phyloP scores from a whole-genome alignment of 179 eudicot species.

The Amaranthus tricolor region DNA sequence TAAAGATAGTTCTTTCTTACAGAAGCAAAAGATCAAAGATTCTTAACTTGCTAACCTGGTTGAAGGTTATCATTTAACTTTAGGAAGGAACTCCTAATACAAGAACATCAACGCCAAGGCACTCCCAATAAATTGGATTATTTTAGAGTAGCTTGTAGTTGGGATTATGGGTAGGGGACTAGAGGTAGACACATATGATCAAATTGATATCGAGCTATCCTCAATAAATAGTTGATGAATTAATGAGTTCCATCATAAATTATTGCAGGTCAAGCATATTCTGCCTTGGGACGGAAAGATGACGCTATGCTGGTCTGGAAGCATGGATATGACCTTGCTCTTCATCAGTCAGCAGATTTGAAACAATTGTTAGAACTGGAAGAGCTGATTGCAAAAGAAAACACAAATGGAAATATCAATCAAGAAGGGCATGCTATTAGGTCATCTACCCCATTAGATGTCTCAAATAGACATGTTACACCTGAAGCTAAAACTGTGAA shows the following conservation, averaged over 20 bases:
- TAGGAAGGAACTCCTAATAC: no score
- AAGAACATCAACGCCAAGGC: no score
- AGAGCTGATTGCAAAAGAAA: constrained; percentile 60
- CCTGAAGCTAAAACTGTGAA: constrained; percentile 42
- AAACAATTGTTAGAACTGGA: constrained; percentile 87
- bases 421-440: constrained; percentile 38
- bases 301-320: constrained; percentile 83
- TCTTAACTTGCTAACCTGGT: no score
- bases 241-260: constrained; percentile 10
- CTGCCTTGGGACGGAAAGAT: constrained; percentile 76
- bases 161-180: no score
- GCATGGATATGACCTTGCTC: constrained; percentile 81
- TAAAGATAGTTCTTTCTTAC: no score
- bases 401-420: constrained; percentile 33
- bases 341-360: constrained; percentile 71
- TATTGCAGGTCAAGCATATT: constrained; percentile 73
- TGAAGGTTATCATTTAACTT: no score
- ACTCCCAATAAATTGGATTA: no score
- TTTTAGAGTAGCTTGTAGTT: no score
- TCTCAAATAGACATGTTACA: constrained; percentile 35
- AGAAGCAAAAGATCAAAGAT: no score
- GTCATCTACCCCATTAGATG: constrained; percentile 35
- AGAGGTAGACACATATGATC: no score
- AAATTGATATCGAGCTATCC: no score
- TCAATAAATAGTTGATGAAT: constrained; percentile 1